Base-by-base conservation (phyloP, 23 red algal genomes). In the Chondrus crispus region DNA sequence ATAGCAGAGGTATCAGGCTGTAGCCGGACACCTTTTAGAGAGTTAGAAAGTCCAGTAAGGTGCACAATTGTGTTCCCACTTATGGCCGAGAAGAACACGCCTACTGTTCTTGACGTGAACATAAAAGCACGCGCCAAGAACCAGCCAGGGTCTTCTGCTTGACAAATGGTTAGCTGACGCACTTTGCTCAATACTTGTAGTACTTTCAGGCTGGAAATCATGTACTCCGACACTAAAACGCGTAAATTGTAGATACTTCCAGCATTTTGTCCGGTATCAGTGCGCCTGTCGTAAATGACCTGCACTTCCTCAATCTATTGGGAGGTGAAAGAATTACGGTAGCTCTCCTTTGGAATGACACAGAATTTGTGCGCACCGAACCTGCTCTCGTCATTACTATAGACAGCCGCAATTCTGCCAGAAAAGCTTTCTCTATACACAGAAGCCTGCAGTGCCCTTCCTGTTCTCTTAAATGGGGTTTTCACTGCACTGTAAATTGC, bases 61-160 rank as follows among this genome's bases (percentile, higher is more conserved):
- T 72, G 46, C 46, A 52, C 37, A 35, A 49, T 44, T 11, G 14
- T 5, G 32, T 70, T 33, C 8, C 72, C 53, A 4, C 8, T 42
- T 14, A 86, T 39, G n/a, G 58, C 11, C 12, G 22, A 10, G n/a
- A 85, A 2, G 53, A 86, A 72, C 20, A 10, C 82, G 13, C 72
- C 62, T 4, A 63, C 72, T 10, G 82, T 86, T 28, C 62, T 38
- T 71, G 62, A 86, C 26, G 62, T 73, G 38, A 73, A 70, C 28
- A 71, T 40, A 42, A 86, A 86, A 51, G 82, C 82, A 32, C 44
- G 18, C n/a, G 19, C 44, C 7, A 86, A 37, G 30, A 86, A 86
- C 55, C 82, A 86, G 28, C 36, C 36, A 10, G 82, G 82, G 54
- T 86, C 82, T 32, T 73, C 55, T 3, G 82, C 62, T 37, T 86